Conservation (phyloP, 305 asterid genomes). For the Solanum aculeatissimum region DNA sequence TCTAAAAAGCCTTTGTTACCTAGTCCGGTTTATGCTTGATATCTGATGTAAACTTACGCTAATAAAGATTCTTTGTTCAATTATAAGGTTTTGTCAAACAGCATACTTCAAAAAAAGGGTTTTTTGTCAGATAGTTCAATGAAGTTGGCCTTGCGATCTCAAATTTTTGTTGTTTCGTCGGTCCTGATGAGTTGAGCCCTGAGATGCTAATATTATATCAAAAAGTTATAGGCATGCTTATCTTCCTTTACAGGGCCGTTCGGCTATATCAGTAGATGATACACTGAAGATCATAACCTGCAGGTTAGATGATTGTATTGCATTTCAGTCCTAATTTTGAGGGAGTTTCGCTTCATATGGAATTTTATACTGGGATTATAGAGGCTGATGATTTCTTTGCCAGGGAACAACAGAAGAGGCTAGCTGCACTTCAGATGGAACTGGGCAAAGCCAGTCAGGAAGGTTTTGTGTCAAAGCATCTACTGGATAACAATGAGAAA, state of each 20-base stretch:
- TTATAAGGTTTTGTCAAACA: background rate
- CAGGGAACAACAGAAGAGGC: constrained; percentile 67
- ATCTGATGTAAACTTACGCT: background rate
- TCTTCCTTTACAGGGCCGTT: constrained; percentile 40
- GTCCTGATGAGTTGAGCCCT: background rate
- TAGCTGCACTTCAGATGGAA: constrained; percentile 53
- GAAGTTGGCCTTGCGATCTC: background rate
- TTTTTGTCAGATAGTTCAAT: background rate
- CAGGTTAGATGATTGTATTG: constrained; percentile 33
- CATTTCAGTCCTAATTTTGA: background rate
- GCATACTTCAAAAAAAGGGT: background rate
- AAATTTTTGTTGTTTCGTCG: background rate
- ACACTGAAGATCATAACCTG: constrained; percentile 62
- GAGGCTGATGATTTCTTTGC: constrained; percentile 16
- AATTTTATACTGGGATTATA: background rate
- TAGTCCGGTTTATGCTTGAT: background rate
- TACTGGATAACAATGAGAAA: constrained; percentile 28
- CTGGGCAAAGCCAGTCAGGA: constrained; percentile 66
- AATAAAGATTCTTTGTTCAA: background rate
- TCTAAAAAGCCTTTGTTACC: background rate
- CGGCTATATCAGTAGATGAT: constrained; percentile 70
- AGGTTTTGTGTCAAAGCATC: constrained; percentile 50
- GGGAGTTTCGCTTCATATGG: background rate
- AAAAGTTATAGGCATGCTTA: background rate
- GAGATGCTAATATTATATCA: background rate